Evolutionary conservation across 169 alveolate genomes (phyloP), one percentile per base, ranked within the genome.

Genomic region (Eimeria zaria): DNA sequence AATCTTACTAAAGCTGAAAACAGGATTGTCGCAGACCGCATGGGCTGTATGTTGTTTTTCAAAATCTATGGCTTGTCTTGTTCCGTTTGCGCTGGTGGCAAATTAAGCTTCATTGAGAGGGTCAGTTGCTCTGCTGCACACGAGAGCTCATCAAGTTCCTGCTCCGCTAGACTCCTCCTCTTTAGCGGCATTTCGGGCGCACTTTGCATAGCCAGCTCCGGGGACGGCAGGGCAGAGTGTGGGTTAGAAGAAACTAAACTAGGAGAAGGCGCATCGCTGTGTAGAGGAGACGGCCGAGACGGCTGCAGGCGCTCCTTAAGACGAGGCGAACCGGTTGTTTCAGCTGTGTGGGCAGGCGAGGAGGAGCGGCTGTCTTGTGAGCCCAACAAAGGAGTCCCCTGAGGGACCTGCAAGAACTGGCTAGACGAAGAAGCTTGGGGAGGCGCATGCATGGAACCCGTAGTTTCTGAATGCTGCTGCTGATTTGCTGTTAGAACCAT

Each of bases 71-170:
- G 87, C 87, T 76, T 76, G 30, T 76, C 64, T 9, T 76, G 87
- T 76, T 76, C 87, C 41, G 87, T 44, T n/a, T 81, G 90, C 55
- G 90, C 27, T 30, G 67, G 90, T 81, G 90, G 90, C 36, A 81
- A 51, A 16, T 73, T 51, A 9, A 81, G 67, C 51, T 81, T 81
- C 90, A 81, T 81, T 36, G 90, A 81, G 90, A 81, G 90, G 51
- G 90, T 55, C 24, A 81, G 90, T 60, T 81, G 90, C 41, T 81
- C 74, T 81, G 90, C 90, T 51, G 90, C 90, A 36, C 90, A 81
- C 36, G 90, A 81, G 44, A 81, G 90, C 71, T 81, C 90, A 55
- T 81, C 90, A 51, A 81, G 90, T 27, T 81, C 90, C 90, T 81
- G 90, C 74, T 81, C 90, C 62, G 90, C 90, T 33, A 81, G 30